Percentiles rank a stretch among this genome's conserved stretches.
phyloP scores from a whole-genome alignment of 179 eudicot genomes.

The Vitellaria paradoxa region DNA sequence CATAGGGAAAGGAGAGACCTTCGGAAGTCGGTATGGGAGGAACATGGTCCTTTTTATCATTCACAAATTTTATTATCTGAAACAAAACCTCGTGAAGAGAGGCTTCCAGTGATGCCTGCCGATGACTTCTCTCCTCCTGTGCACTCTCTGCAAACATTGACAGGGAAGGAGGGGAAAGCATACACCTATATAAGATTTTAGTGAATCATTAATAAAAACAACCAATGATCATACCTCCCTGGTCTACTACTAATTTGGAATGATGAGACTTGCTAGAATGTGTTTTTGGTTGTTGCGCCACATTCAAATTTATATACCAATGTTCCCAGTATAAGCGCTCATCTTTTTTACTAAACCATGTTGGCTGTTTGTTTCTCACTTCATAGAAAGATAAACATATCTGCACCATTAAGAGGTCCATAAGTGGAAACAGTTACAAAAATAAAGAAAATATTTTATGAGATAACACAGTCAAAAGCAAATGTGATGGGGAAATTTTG shows the following conservation, averaged over 20 bases:
- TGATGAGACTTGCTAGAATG: conserved; percentile 69
- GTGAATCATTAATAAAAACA: not conserved
- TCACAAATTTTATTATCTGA: conserved; percentile 87
- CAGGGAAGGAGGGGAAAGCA: not conserved
- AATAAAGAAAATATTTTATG: not conserved
- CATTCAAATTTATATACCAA: conserved; percentile 89
- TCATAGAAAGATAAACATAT: conserved; percentile 88
- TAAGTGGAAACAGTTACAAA: not conserved
- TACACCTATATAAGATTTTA: not conserved
- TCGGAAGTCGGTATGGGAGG: conserved; percentile 82
- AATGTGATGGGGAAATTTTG: conserved; percentile 5
- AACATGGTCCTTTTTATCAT: conserved; percentile 93
- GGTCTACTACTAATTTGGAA: conserved; percentile 66
- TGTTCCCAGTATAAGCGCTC: conserved; percentile 94
- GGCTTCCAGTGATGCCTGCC: conserved; percentile 70
- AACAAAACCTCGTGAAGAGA: conserved; percentile 86
- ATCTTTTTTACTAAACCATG: conserved; percentile 86
- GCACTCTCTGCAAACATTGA: conserved; percentile 42
- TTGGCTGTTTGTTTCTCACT: conserved; percentile 78
- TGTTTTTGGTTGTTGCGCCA: conserved; percentile 65
- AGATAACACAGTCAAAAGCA: not conserved
- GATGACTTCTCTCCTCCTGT: conserved; percentile 61
- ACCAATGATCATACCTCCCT: conserved; percentile 57
- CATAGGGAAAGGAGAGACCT: conserved; percentile 88
- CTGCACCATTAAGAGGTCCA: conserved; percentile 35